Conservation (phyloP, 2,329 filamentous ascomycete species). For the Stromatinia cepivora region DNA sequence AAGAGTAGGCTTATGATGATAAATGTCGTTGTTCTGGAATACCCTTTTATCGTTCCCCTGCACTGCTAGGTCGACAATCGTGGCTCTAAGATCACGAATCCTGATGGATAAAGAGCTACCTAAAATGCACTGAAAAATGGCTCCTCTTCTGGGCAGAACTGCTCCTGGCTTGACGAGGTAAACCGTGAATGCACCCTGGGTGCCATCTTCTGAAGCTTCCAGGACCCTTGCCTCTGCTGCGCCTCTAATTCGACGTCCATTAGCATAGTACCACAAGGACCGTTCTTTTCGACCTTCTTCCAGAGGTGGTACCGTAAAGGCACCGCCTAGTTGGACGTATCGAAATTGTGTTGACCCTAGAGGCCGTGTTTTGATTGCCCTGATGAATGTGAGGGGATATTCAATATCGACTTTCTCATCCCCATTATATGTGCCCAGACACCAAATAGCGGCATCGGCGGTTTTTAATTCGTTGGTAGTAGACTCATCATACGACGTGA, state of each 20-base stretch:
- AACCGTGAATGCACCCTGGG: background rate
- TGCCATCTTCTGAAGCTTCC: background rate
- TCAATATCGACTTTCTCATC: conserved; percentile 1
- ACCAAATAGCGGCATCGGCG: conserved; percentile 9
- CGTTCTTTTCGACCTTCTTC: conserved; percentile 1
- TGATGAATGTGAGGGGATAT: conserved; percentile 4
- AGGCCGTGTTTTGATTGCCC: background rate
- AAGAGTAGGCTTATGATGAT: background rate
- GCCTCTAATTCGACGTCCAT: conserved; percentile 4
- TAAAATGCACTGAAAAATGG: background rate
- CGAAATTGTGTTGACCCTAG: background rate
- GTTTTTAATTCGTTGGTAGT: background rate
- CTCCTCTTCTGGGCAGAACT: background rate
- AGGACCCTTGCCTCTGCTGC: conserved; percentile 4
- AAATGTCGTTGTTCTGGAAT: background rate
- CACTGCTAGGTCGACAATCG: background rate
- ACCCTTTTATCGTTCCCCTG: background rate
- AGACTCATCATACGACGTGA: conserved; percentile 4
- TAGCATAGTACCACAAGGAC: background rate
- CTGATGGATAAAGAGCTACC: background rate
- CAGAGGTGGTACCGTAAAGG: conserved; percentile 5
- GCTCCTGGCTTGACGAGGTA: conserved; percentile 10
- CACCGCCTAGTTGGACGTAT: conserved; percentile 2
- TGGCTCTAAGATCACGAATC: background rate
- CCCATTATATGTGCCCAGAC: conserved; percentile 4